A percentile compares a stretch with the other conserved stretches of the same genome.
phyloP scores from a whole-genome alignment of 441 rosid genomes.

The Populus hybrid region DNA sequence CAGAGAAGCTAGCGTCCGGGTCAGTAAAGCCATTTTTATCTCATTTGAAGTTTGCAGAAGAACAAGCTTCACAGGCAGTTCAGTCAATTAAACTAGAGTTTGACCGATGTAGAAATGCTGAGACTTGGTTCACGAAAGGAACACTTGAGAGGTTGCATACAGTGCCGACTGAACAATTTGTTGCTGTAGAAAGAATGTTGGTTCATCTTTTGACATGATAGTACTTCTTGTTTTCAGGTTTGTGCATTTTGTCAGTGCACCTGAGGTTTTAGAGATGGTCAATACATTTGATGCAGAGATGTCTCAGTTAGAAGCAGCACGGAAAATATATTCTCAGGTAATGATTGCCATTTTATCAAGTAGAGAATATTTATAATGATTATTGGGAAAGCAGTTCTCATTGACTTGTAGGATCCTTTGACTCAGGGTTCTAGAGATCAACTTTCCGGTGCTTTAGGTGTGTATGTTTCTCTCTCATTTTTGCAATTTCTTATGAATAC shows the following conservation, averaged over 20 bases:
- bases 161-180: slow-evolving; percentile 6
- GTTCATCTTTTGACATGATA: slow-evolving; percentile 26
- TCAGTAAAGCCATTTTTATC: slow-evolving; percentile 84
- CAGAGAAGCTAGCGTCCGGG: slow-evolving; percentile 92
- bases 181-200: slow-evolving; percentile 1
- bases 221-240: slow-evolving; percentile 50
- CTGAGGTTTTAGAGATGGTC: slow-evolving; percentile 87
- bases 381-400: slow-evolving; percentile 9
- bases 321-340: slow-evolving; percentile 86
- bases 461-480: slow-evolving; percentile 6
- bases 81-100: slow-evolving; percentile 72
- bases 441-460: slow-evolving; percentile 58
- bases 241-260: slow-evolving; percentile 96
- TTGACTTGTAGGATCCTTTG: slow-evolving; percentile 33
- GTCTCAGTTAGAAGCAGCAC: slow-evolving; percentile 96
- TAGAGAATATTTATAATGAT: slow-evolving; percentile 10
- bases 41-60: slow-evolving; percentile 84
- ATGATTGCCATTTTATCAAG: slow-evolving; percentile 17
- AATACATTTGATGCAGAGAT: slow-evolving; percentile 79
- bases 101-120: slow-evolving; percentile 47
- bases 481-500: not conserved
- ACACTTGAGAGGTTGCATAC: slow-evolving; percentile 82
- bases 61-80: slow-evolving; percentile 47
- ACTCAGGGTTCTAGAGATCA: slow-evolving; percentile 68
- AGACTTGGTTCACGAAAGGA: slow-evolving; percentile 90